Base-by-base conservation (phyloP, 1,284 basidiomycete species). In the Gymnopus androsaceus region DNA sequence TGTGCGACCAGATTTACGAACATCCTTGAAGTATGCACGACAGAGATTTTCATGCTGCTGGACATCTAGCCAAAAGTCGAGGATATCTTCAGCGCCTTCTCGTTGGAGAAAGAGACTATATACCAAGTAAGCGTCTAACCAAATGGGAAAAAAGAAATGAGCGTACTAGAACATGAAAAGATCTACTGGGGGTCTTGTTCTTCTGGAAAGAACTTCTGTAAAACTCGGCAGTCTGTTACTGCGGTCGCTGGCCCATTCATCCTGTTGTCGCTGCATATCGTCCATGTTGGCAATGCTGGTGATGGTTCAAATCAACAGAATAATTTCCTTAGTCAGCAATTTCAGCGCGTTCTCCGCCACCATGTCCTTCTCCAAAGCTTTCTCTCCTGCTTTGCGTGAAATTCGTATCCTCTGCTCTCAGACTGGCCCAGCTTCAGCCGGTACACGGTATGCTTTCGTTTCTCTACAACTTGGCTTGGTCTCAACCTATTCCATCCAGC, bases 1-100 rank as follows among this genome's bases (percentile, higher is more conserved):
- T 8, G 88, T 85, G 36, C 91, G 85, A 7, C 95, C 95, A 1
- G 94, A 94, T 75, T 95, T 94, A 67, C 92, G 88, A 59, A 99
- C 83, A 71, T 98, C 96, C 79, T 98, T 97, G 84, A 99, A 98
- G 74, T 98, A 98, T 6, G 95, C 96, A 58, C 95, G 84, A 74
- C 95, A 99, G 41, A 99, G 84, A 69, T 98, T 98, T 76, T 98
- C 97, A 71, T 99, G 96, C 75, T 98, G 96, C 67, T 98, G 94
- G 2, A 98, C 96, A 68, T 99, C 96, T 31, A 99, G 85, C 95
- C 95, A 99, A 66, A 99, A 99, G 72, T 98, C 96, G 49, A 99
- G 78, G 40, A 95, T 91, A 69, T 98, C 95, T 70, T 98, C 95
- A 54, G 93, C 87, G 31, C 92, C 89, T 74, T 98, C 95, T 37